Conservation (phyloP, 495 filamentous ascomycete species). For the Bombardia bombarda region DNA sequence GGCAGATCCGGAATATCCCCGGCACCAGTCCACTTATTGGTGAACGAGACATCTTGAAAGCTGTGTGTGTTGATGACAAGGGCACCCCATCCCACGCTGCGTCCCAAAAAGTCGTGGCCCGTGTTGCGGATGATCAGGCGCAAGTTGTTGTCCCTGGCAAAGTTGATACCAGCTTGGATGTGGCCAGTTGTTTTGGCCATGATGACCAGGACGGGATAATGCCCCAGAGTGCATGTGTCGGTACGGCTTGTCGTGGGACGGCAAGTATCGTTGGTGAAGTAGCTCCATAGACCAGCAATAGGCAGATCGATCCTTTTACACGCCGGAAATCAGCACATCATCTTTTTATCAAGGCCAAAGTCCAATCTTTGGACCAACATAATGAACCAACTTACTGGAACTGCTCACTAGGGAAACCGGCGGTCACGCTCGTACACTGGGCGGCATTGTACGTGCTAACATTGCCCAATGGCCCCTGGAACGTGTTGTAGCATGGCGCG, state of each 20-base stretch:
- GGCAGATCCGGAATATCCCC: conserved; percentile 23
- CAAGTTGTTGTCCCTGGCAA: conserved; percentile 46
- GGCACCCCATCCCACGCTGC: conserved; percentile 45
- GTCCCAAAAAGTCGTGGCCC: conserved; percentile 49
- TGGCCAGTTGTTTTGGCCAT: conserved; percentile 34
- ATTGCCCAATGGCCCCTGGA: conserved; percentile 12
- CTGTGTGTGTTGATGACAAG: conserved; percentile 56
- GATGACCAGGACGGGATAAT: conserved; percentile 43
- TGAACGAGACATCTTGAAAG: conserved; percentile 40
- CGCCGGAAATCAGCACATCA: too few species aligned
- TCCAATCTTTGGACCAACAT: too few species aligned
- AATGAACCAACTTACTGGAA: too few species aligned
- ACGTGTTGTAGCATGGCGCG: conserved; percentile 22
- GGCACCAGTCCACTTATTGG: conserved; percentile 24
- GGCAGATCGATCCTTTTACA: too few species aligned
- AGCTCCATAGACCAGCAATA: conserved; percentile 25
- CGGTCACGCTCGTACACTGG: conserved; percentile 20
- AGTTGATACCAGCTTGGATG: conserved; percentile 40
- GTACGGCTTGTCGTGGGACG: conserved; percentile 36
- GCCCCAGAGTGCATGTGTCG: conserved; percentile 46
- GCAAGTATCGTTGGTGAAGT: conserved; percentile 34
- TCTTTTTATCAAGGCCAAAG: too few species aligned
- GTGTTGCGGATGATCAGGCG: conserved; percentile 55
- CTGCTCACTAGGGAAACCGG: conserved; percentile 27
- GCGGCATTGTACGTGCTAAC: conserved; percentile 22